phyloP scores from a whole-genome alignment of 768 basidiomycete genomes.

The Tremella yokohamensis region DNA sequence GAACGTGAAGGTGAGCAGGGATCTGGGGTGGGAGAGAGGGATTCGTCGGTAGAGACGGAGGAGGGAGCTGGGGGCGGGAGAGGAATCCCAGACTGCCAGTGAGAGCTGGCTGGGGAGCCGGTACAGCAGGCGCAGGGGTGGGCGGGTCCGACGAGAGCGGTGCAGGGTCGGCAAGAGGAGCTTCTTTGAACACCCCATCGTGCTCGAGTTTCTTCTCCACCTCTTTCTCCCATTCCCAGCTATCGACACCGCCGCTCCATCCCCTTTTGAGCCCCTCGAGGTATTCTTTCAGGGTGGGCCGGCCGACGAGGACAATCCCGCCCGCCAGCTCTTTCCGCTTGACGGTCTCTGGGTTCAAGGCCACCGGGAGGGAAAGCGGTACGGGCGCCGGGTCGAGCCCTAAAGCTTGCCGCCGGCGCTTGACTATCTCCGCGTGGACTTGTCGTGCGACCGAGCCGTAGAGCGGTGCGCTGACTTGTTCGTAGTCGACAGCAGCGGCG shows the following conservation, averaged over 20 bases:
- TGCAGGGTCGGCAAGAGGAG: slow-evolving; percentile 26
- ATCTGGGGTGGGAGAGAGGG: slow-evolving; percentile 15
- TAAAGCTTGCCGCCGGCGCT: slow-evolving; percentile 64
- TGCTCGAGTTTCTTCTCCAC: slow-evolving; percentile 63
- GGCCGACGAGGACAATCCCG: slow-evolving; percentile 78
- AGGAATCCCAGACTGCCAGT: slow-evolving; percentile 34
- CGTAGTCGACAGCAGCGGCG: slow-evolving; percentile 90
- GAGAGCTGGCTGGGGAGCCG: not conserved
- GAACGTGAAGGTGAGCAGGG: slow-evolving; percentile 53
- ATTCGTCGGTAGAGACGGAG: not conserved
- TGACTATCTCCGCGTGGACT: slow-evolving; percentile 66
- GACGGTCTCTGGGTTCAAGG: slow-evolving; percentile 57
- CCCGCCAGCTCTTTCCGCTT: slow-evolving; percentile 68
- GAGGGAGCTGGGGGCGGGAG: slow-evolving; percentile 47
- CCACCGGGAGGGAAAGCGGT: slow-evolving; percentile 41
- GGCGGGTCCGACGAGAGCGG: slow-evolving; percentile 36
- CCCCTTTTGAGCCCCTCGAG: slow-evolving; percentile 79
- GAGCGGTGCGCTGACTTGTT: slow-evolving; percentile 71
- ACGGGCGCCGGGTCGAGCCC: slow-evolving; percentile 54
- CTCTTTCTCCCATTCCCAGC: slow-evolving; percentile 54
- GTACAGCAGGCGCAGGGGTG: not conserved
- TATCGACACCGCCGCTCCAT: slow-evolving; percentile 70
- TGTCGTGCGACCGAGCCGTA: slow-evolving; percentile 80
- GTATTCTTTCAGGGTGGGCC: slow-evolving; percentile 91
- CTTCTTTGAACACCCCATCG: slow-evolving; percentile 70